These are phyloP conservation scores for Magnolia kwangsiensis DNA, from an alignment of 164 flowering plant species.

Conservation along the genomic window DNA sequence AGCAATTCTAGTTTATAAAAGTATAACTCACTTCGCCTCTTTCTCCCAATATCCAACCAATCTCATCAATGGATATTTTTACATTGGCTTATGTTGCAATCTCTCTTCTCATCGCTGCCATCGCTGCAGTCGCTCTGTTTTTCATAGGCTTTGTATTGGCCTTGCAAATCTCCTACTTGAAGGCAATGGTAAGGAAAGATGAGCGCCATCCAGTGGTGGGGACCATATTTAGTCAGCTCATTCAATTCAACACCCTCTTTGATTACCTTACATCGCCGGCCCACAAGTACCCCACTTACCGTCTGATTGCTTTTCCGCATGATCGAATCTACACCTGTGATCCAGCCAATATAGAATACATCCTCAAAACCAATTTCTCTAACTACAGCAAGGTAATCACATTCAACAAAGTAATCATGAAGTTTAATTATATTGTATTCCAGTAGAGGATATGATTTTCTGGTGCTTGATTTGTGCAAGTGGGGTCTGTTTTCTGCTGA, in stretches of 20 bases:
- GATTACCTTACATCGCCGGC: conserved; percentile 46
- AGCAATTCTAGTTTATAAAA: too few species aligned
- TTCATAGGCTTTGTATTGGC: not conserved
- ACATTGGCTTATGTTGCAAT: not conserved
- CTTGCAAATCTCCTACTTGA: not conserved
- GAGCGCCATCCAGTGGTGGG: conserved; percentile 30
- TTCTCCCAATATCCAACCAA: not conserved
- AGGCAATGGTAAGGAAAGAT: not conserved
- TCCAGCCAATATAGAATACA: conserved; percentile 49
- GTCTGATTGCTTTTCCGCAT: conserved; percentile 39
- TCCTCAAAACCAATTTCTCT: conserved; percentile 51
- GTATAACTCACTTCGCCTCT: not conserved
- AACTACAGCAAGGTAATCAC: conserved; percentile 26
- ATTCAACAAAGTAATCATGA: too few species aligned
- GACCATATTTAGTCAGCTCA: conserved; percentile 23
- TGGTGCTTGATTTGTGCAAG: not conserved
- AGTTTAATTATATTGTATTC: not conserved
- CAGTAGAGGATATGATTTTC: not conserved
- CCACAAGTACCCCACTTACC: conserved; percentile 36
- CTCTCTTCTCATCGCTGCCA: not conserved
- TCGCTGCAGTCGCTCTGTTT: not conserved
- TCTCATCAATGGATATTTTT: not conserved
- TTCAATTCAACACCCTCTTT: conserved; percentile 37
- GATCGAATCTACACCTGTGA: conserved; percentile 56
- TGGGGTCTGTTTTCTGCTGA: not conserved